Evolutionary conservation across 2,329 filamentous ascomycete species (phyloP).

Genomic region (Neopestalotiopsis rosae): DNA sequence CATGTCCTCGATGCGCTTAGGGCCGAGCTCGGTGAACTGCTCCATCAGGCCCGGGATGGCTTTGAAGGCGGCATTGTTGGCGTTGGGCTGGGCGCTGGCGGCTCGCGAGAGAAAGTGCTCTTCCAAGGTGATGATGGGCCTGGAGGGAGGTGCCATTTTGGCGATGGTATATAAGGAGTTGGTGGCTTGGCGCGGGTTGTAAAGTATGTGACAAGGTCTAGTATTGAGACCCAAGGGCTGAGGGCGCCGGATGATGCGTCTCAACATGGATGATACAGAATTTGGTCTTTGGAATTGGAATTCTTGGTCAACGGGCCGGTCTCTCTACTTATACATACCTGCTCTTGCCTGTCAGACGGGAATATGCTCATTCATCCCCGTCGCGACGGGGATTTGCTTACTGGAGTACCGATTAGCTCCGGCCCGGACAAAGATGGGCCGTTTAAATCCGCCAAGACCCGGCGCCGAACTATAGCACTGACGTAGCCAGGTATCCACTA

Average conservation of each 20-base stretch:
- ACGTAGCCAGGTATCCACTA: not conserved
- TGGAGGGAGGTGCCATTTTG: not conserved
- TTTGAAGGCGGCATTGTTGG: conserved; percentile 14
- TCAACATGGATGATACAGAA: not conserved
- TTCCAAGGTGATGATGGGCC: conserved; percentile 6
- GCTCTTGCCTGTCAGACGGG: not conserved
- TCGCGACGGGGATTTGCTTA: not conserved
- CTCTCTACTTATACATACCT: not conserved
- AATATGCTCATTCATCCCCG: not conserved
- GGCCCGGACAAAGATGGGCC: not conserved
- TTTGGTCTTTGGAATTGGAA: not conserved
- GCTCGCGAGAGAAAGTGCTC: conserved; percentile 10
- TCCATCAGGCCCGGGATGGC: conserved; percentile 12
- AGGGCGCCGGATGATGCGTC: not conserved
- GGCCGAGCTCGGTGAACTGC: conserved; percentile 15
- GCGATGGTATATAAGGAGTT: too few species aligned
- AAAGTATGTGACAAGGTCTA: not conserved
- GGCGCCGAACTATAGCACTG: not conserved
- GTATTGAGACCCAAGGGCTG: not conserved
- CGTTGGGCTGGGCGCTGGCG: not conserved
- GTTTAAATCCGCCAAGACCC: not conserved
- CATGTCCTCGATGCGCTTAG: conserved; percentile 16
- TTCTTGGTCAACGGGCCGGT: not conserved
- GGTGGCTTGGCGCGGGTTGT: too few species aligned
- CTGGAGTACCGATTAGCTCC: not conserved